Percentiles rank a stretch among this genome's conserved stretches.
Conservation (phyloP, 1,284 basidiomycete genomes). For the Rhodotorula sp. region DNA sequence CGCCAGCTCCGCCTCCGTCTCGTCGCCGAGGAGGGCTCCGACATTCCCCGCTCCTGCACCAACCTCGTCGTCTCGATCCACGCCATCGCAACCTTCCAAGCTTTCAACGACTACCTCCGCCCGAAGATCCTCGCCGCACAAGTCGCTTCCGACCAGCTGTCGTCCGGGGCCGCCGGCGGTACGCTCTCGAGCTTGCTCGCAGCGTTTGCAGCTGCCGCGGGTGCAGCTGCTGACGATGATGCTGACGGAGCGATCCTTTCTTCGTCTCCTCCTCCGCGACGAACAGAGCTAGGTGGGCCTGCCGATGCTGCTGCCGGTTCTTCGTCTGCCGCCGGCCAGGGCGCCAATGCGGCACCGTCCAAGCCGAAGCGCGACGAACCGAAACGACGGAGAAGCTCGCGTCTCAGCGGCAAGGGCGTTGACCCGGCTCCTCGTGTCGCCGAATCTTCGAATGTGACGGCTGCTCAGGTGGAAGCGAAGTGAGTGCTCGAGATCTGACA, state of each 20-base stretch:
- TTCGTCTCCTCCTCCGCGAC: constrained; percentile 23
- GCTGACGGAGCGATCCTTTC: constrained; percentile 10
- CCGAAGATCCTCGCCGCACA: constrained; percentile 78
- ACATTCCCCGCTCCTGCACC: constrained; percentile 76
- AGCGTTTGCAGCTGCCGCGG: constrained; percentile 68
- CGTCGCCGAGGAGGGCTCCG: constrained; percentile 79
- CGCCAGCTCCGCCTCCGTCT: constrained; percentile 81
- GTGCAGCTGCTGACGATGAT: constrained; percentile 26
- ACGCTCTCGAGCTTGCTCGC: constrained; percentile 86
- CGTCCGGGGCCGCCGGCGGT: constrained; percentile 45
- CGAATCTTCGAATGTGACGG: constrained; percentile 30
- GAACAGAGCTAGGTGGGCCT: constrained; percentile 6
- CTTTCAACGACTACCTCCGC: constrained; percentile 87
- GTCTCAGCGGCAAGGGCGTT: constrained; percentile 70
- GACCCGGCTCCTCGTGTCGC: constrained; percentile 10
- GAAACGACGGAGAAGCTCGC: constrained; percentile 68
- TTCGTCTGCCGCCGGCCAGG: too few relatives aligned
- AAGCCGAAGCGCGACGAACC: constrained; percentile 27
- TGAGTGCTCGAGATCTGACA: neutral
- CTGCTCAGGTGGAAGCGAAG: constrained; percentile 39
- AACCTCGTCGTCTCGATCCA: constrained; percentile 93
- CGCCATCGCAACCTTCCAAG: constrained; percentile 93
- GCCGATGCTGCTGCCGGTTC: neutral
- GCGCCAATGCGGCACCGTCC: constrained; percentile 49
- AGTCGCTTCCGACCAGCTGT: constrained; percentile 42